Evolutionary conservation across 2,329 filamentous ascomycete genomes (phyloP).

Genomic region (Akanthomyces uredinophilus): DNA sequence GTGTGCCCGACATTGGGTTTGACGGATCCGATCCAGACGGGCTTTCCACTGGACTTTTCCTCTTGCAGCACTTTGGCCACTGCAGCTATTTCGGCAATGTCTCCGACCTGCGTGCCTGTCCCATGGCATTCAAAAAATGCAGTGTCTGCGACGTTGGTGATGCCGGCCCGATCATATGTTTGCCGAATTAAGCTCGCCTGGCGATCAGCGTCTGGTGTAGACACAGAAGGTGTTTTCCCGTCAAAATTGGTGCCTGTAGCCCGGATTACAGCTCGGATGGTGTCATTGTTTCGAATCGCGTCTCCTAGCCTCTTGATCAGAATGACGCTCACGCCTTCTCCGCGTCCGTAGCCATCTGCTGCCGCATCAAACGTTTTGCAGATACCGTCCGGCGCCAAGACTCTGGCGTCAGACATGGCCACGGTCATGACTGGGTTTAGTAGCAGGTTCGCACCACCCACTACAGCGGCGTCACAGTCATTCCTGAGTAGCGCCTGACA

Average conservation of each 20-base stretch:
- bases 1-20: slow-evolving; percentile 21
- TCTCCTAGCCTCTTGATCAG: slow-evolving; percentile 26
- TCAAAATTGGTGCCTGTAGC: not conserved
- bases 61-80: too few species aligned
- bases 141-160: slow-evolving; percentile 22
- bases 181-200: too few species aligned
- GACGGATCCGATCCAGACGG: not conserved
- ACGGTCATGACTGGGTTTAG: slow-evolving; percentile 18
- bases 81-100: too few species aligned
- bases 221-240: not conserved
- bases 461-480: slow-evolving; percentile 30
- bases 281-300: slow-evolving; percentile 21
- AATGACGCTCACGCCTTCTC: slow-evolving; percentile 26
- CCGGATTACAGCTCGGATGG: not conserved
- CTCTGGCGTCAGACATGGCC: slow-evolving; percentile 18
- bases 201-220: too few species aligned
- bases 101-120: slow-evolving; percentile 12
- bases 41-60: too few species aligned
- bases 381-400: slow-evolving; percentile 16
- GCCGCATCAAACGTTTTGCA: slow-evolving; percentile 29
- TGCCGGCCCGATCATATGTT: too few species aligned
- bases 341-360: slow-evolving; percentile 31
- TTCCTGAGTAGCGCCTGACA: slow-evolving; percentile 26
- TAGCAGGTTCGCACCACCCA: slow-evolving; percentile 31
- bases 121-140: slow-evolving; percentile 28